Base-by-base conservation (phyloP, 495 filamentous ascomycete species). In the Hypoxylon intermedium region DNA sequence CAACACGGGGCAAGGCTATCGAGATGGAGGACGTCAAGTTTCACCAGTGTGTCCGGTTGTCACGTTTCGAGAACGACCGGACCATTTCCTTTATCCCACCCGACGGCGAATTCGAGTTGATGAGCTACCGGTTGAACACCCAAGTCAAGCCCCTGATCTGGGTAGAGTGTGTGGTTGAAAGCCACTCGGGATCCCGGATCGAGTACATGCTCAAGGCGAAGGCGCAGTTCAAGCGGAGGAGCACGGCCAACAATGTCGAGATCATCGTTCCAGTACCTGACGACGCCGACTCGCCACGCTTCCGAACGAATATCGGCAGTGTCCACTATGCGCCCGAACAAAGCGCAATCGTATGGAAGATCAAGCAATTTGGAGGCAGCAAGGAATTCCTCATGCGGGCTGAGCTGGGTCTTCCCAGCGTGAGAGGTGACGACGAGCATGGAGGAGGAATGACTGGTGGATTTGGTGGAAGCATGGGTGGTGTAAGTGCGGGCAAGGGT, bases 11-110 rank as follows among this genome's bases (percentile, higher is more conserved):
- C 44, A 99, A 99, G 75, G 90, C 94, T 9, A 93, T 99, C 49
- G 95, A 99, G 76, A 99, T 99, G 95, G 95, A 99, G 74, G 95
- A 99, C 62, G 95, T 99, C 70, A 99, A 98, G 70, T 99, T 99
- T 76, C 95, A 99, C 77, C 95, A 99, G 72, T 99, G 95, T 75
- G 95, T 99, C 55, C 87, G 95, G 61, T 77, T 99, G 53, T 93
- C 90, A 16, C 83, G 95, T 21, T 99, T 99, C 78, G 95, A 99
- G 75, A 99, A 98, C 68, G 95, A 99, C 75, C 83, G 95, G 37
- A 99, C 95, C 18, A 99, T 99, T 75, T 93, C 88, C 18, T 99
- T 99, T 75, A 86, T 99, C 28, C 95, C 95, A 30, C 95, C 95
- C 20, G 95, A 99, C 76, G 95, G 95, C 60, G 93, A 97, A 67